Base-by-base conservation (phyloP, 2,329 filamentous ascomycete species). In the Aspergillus japonicus region DNA sequence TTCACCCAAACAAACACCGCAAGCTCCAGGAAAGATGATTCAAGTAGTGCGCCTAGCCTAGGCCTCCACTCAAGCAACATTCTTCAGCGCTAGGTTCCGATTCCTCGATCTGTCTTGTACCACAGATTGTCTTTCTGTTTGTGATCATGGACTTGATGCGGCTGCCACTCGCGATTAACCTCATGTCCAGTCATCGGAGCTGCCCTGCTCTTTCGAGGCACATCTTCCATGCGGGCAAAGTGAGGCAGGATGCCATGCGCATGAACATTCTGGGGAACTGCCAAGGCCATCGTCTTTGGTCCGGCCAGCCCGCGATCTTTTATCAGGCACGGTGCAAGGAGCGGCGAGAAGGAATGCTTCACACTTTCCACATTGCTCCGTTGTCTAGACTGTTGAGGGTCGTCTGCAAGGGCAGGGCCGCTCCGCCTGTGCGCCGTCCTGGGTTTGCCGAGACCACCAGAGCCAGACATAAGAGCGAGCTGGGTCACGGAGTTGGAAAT, bases 251-350 rank as follows among this genome's bases (percentile, higher is more conserved):
- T 68, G 2, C 67, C 72, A 59, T 73, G 69, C 10, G 66, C 70
- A 56, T 70, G 72, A 47, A 72, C 64, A 47, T 68, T 70, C 31
- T 69, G 69, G n/a, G 69, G 66, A 26, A 67, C 63, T 31, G 70
- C 66, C 5, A 69, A 58, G 10, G 70, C 67, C n/a, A 65, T 65
- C n/a, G 64, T 63, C 55, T 73, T 73, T 51, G 66, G 64, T 26
- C 68, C 58, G 31, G 57, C 53, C 44, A 62, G 56, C n/a, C 62
- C 59, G 24, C 60, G 53, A 47, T 66, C 56, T 42, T 64, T 62
- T 56, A 59, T 63, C 24, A 66, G 61, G 42, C 61, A 71, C 16
- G 65, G 68, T 8, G 65, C 63, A 50, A 70, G 62, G 12, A 68
- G 52, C 50, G 66, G 63, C 11, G 66, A 59, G 35, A 50, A 61